Percentiles rank a stretch among this genome's conserved stretches.
These are phyloP conservation scores for Fusarium illudens DNA, from an alignment of 2,329 filamentous ascomycete species.

Conservation along the genomic window DNA sequence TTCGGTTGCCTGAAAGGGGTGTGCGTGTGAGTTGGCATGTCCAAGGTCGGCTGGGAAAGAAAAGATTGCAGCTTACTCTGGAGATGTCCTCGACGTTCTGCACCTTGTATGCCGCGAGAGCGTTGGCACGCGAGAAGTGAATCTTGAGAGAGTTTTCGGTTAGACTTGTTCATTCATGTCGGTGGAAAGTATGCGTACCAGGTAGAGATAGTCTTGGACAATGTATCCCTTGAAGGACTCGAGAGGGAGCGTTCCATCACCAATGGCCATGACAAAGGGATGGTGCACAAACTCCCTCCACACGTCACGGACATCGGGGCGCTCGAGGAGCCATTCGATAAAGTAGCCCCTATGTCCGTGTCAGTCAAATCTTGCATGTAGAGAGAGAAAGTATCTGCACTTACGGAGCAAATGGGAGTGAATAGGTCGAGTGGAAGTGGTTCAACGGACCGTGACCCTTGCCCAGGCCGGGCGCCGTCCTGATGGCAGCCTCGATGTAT, in stretches of 20 bases:
- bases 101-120: conserved; percentile 85
- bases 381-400: conserved; percentile 19
- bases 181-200: conserved; percentile 61
- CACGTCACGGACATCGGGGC: conserved; percentile 74
- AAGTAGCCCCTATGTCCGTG: conserved; percentile 71
- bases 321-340: conserved; percentile 80
- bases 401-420: conserved; percentile 73
- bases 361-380: neutral
- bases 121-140: conserved; percentile 88
- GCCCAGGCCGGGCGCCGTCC: conserved; percentile 68
- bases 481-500: conserved; percentile 78
- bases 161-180: neutral
- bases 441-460: conserved; percentile 77
- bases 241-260: conserved; percentile 75
- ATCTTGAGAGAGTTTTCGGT: conserved; percentile 57
- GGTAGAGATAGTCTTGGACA: conserved; percentile 89
- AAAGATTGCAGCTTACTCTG: conserved; percentile 58
- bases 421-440: conserved; percentile 78
- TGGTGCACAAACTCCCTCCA: conserved; percentile 85
- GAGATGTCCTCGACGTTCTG: conserved; percentile 77
- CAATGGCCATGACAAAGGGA: conserved; percentile 81
- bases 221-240: conserved; percentile 89
- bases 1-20: conserved; percentile 47
- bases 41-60: neutral
- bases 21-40: neutral